Evolutionary conservation across 2,329 filamentous ascomycete genomes (phyloP), one percentile per base, ranked within the genome.

Genomic region (Colletotrichum spinosum): DNA sequence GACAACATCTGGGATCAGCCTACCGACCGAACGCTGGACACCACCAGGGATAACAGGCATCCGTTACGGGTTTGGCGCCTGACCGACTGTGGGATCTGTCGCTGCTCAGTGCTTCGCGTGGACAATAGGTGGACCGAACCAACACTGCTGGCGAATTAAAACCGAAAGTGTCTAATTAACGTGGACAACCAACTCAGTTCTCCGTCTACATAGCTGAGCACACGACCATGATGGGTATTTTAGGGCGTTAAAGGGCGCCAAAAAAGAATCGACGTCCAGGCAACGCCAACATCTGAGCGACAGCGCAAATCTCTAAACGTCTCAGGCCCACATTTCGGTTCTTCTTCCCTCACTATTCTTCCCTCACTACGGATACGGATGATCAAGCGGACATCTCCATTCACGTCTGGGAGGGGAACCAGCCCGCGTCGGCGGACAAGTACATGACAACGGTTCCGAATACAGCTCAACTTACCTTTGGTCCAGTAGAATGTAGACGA

Each of bases 151-250:
- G 37, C 46, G 42, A 52, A 49, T 25, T 33, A 25, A 33, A 35
- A 34, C 45, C 15, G 52, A n/a, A 7, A 5, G 6, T 53, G 37
- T 62, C 41, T 42, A 53, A 62, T 62, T 53, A 49, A 11, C 53
- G 8, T 25, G 45, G 34, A 13, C 12, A n/a, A 15, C 15, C 37
- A 54, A 49, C 17, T 17, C 2, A 52, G 35, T 17, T n/a, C 17
- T 41, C 35, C 35, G 42, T 49, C 41, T 52, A 41, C 38, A 38
- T 12, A 46, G 13, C 35, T 54, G 10, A 10, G 10, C 25, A n/a
- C 15, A 39, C 35, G 34, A 13, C 15, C 39, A 8, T 45, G 11
- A 50, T 44, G 11, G 13, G 33, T 38, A 2, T 8, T 38, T 15
- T 15, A 33, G 44, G n/a, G 10, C 45, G 11, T 39, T 25, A n/a